Conservation (phyloP, 176 grass and related monocot genomes). For the Triticum turgidum region DNA sequence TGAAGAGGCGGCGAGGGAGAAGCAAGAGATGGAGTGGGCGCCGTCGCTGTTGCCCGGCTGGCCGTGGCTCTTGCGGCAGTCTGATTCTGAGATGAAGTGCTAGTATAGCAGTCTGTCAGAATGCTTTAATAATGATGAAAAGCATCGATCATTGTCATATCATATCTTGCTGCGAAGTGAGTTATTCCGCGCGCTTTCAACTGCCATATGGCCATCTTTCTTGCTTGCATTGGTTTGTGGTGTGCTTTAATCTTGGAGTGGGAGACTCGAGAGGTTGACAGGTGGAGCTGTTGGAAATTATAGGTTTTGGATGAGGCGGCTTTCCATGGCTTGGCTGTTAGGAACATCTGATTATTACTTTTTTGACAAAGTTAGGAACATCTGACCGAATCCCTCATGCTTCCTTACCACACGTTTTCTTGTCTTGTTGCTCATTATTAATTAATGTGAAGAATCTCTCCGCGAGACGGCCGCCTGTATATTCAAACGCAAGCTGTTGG, state of each 20-base stretch:
- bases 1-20: constrained; percentile 35
- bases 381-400: not conserved
- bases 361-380: not conserved
- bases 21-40: constrained; percentile 58
- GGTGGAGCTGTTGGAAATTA: constrained; percentile 4
- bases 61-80: not conserved
- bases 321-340: not conserved
- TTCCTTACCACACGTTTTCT: constrained; percentile 12
- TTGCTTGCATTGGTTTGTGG: not conserved
- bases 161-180: not conserved
- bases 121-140: not conserved
- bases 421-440: not conserved
- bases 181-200: not conserved
- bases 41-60: not conserved
- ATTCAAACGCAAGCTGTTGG: no score
- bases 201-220: not conserved
- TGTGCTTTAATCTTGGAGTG: not conserved
- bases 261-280: not conserved
- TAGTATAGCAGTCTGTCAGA: no score
- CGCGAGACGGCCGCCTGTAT: not conserved
- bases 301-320: constrained; percentile 4
- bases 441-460: not conserved
- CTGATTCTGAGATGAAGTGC: not conserved
- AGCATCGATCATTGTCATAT: not conserved
- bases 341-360: not conserved